Percentiles rank a stretch among this genome's conserved stretches.
Conservation (phyloP, 345 rosid genomes). For the Bruguiera gymnorhiza region DNA sequence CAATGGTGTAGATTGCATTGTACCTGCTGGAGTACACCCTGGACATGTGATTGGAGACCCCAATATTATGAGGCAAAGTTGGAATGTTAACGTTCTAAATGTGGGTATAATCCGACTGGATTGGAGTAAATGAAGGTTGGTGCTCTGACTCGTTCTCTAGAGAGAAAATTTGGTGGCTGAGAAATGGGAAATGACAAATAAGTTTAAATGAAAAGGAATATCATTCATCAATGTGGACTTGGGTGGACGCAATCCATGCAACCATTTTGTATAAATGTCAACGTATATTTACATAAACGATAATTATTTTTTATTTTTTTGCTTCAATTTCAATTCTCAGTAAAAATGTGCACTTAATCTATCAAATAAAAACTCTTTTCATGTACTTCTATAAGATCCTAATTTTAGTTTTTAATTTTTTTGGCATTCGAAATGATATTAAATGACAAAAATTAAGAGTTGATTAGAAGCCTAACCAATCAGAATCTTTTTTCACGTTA, state of each 20-base stretch:
- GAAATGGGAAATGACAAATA: background rate
- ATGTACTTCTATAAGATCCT: too few relatives aligned
- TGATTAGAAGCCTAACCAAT: too few relatives aligned
- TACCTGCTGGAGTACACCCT: conserved; percentile 6
- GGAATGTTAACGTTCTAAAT: conserved; percentile 33
- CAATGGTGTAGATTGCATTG: conserved; percentile 20
- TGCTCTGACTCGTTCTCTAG: conserved; percentile 44
- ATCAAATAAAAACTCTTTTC: too few relatives aligned
- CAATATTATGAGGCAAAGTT: conserved; percentile 35
- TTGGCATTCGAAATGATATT: too few relatives aligned
- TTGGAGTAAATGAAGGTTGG: conserved; percentile 45
- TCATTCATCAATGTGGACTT: conserved; percentile 3
- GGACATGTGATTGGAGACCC: conserved; percentile 59
- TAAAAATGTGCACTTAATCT: background rate
- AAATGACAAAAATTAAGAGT: too few relatives aligned
- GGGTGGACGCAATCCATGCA: background rate
- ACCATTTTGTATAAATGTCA: too few relatives aligned
- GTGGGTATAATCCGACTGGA: conserved; percentile 27
- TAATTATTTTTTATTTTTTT: too few relatives aligned
- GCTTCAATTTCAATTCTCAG: too few relatives aligned
- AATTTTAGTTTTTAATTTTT: too few relatives aligned
- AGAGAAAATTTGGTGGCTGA: background rate
- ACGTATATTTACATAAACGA: too few relatives aligned
- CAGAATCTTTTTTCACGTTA: too few relatives aligned
- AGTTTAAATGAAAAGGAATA: conserved; percentile 4